A percentile compares a stretch with the other conserved stretches of the same genome.
Evolutionary conservation across 2,329 filamentous ascomycete genomes (phyloP).

Genomic region (Juglanconis juglandina): DNA sequence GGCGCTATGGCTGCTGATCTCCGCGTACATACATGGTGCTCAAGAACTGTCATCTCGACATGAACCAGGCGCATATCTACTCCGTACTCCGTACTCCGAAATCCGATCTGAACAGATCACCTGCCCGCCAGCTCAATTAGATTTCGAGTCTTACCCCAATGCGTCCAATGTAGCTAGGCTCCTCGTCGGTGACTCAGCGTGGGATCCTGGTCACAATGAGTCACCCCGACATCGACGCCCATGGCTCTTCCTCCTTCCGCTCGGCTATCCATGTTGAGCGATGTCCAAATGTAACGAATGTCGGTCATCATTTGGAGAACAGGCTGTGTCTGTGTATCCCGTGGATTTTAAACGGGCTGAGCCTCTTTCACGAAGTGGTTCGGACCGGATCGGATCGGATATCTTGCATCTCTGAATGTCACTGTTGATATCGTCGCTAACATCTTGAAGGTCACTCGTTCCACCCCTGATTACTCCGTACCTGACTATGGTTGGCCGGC

Average conservation of each 20-base stretch:
- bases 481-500: not conserved
- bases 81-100: constrained; percentile 11
- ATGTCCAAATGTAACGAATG: not conserved
- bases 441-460: not conserved
- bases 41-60: not conserved
- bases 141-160: not conserved
- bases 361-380: not conserved
- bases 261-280: too few species aligned
- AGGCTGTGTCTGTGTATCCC: not conserved
- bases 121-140: constrained; percentile 1
- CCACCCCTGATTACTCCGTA: not conserved
- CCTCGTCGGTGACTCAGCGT: constrained; percentile 15
- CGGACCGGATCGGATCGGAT: not conserved
- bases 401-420: not conserved
- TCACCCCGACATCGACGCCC: constrained; percentile 11
- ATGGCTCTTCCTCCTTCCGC: not conserved
- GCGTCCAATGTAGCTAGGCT: not conserved
- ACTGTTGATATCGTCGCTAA: not conserved
- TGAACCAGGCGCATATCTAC: not conserved
- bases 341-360: not conserved
- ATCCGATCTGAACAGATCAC: constrained; percentile 14
- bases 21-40: too few species aligned
- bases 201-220: constrained; percentile 9
- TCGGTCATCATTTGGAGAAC: not conserved
- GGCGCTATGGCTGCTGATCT: not conserved